Evolutionary conservation across 2,329 filamentous ascomycete genomes (phyloP), one percentile per base, ranked within the genome.

Genomic region (Talaromyces verruculosus): DNA sequence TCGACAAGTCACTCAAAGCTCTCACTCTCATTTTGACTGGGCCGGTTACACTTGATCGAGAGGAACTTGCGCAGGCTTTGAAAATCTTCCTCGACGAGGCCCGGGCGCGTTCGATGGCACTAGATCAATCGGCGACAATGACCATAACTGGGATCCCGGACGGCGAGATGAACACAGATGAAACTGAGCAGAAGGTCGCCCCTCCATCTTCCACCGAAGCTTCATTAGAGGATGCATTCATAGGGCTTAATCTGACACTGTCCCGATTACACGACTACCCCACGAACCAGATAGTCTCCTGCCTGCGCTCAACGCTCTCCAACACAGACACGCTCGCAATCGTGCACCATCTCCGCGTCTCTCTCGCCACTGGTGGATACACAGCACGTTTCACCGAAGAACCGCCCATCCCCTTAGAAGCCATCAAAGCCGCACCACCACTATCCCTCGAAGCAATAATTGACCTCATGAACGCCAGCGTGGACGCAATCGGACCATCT

Each of bases 401-500:
- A 61, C 74, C 76, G 1, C 77, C 78, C 39, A 72, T 74, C 22
- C 74, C 78, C 4, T 73, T 78, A 59, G 71, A 73, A 15, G 70
- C 74, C 35, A 71, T 74, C 57, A 73, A 77, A 60, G 77, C 77
- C 22, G 74, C 73, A 1, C 78, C 78, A 10, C 60, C 74, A 1
- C 76, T 81, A 49, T 71, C 74, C 25, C 76, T 82, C 22, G 67
- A 75, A 59, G 75, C 75, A 13, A 80, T 81, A 58, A 71, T 78
- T 47, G 75, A 78, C 66, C 69, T 81, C 25, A 72, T 84, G 37
- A 81, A 77, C 66, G 78, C 77, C 65, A 78, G 80, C 39, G 75
- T 84, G 47, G 82, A 84, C 69, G 79, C 79, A 53, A 75, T 83
- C 35, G 81, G 82, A 5, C 80, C 81, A 1, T 79, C 79, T 2